phyloP scores from a whole-genome alignment of 352 stramenopile genomes.

The Phytophthora sp. region DNA sequence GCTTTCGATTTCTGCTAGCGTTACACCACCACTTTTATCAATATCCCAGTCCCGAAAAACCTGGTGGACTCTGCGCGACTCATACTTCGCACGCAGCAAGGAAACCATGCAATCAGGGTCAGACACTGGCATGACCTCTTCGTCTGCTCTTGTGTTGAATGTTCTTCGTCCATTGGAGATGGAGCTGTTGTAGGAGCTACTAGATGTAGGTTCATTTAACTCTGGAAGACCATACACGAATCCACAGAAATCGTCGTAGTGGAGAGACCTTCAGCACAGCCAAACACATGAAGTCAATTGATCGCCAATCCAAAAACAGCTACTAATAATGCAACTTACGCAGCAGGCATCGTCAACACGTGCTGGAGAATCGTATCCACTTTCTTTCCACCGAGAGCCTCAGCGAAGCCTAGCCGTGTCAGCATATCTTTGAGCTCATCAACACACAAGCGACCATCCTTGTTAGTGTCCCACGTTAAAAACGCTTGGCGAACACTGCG shows the following conservation, averaged over 20 bases:
- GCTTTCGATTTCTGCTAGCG: slow-evolving; percentile 44
- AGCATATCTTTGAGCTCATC: slow-evolving; percentile 57
- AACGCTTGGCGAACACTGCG: slow-evolving; percentile 59
- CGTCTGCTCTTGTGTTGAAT: neutral
- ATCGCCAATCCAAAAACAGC: neutral
- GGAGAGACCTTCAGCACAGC: slow-evolving; percentile 34
- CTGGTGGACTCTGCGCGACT: slow-evolving; percentile 38
- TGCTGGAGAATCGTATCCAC: slow-evolving; percentile 48
- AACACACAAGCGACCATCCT: slow-evolving; percentile 47
- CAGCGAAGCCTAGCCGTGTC: slow-evolving; percentile 37
- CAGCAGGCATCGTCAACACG: slow-evolving; percentile 30
- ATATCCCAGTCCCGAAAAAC: slow-evolving; percentile 68
- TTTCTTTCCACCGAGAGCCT: slow-evolving; percentile 41
- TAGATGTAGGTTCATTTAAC: neutral
- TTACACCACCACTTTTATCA: slow-evolving; percentile 60
- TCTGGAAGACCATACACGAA: slow-evolving; percentile 32
- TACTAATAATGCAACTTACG: slow-evolving; percentile 26
- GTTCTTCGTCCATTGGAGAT: neutral
- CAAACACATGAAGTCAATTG: neutral
- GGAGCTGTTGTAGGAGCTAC: neutral
- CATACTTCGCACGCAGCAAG: slow-evolving; percentile 59
- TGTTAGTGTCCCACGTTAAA: slow-evolving; percentile 64
- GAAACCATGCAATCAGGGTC: slow-evolving; percentile 45
- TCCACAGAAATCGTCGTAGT: slow-evolving; percentile 57
- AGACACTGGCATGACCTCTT: slow-evolving; percentile 25